phyloP scores from a whole-genome alignment of 2,329 filamentous ascomycete genomes.

The Fonsecaea nubica region DNA sequence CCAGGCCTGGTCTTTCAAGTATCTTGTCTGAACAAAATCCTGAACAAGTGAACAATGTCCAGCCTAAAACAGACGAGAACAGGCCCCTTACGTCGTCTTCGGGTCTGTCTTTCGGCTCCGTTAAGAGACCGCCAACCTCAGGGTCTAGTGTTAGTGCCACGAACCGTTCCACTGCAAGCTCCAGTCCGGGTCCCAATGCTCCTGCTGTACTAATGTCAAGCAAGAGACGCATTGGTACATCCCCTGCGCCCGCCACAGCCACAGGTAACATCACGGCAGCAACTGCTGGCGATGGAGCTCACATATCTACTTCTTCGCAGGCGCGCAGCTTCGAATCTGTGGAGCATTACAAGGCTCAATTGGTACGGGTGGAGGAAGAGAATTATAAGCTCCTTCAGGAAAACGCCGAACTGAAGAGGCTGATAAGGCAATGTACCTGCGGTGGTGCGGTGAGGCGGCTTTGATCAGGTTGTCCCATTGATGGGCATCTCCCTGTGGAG shows the following conservation, averaged over 20 bases:
- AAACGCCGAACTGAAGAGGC: constrained; percentile 80
- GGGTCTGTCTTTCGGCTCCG: constrained; percentile 30
- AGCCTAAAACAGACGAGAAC: constrained; percentile 37
- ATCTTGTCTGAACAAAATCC: constrained; percentile 40
- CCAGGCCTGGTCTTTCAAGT: constrained; percentile 34
- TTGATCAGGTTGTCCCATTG: background rate
- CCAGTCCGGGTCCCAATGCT: constrained; percentile 28
- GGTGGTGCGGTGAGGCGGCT: constrained; percentile 25
- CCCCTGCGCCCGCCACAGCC: background rate
- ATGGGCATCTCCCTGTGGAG: background rate
- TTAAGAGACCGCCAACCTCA: constrained; percentile 31
- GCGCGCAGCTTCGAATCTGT: background rate
- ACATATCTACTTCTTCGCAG: background rate
- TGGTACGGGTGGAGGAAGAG: constrained; percentile 39
- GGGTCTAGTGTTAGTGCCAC: constrained; percentile 31
- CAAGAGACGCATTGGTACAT: constrained; percentile 10
- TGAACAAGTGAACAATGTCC: constrained; percentile 36
- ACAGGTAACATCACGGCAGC: background rate
- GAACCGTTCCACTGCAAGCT: constrained; percentile 29
- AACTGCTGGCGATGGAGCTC: background rate
- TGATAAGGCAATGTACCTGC: constrained; percentile 59
- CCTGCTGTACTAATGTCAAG: constrained; percentile 7
- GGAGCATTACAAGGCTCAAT: constrained; percentile 40
- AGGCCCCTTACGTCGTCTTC: constrained; percentile 36
- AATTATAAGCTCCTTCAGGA: constrained; percentile 74